These are phyloP conservation scores for Cinchona pubescens DNA, from an alignment of 257 asterid genomes.

Conservation along the genomic window DNA sequence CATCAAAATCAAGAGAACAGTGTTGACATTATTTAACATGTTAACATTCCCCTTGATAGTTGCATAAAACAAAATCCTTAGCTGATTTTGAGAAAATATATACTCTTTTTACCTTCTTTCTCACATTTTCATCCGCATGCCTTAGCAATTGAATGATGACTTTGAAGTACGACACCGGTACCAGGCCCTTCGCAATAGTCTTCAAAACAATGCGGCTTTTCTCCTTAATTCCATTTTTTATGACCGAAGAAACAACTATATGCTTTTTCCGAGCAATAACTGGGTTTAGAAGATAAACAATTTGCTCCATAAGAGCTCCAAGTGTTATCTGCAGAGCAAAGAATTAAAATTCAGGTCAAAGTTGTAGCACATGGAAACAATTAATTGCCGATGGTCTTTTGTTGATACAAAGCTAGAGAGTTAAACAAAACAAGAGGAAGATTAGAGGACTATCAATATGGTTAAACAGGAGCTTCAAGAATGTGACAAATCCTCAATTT, in stretches of 20 bases:
- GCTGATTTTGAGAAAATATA: background rate
- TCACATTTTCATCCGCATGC: conserved; percentile 50
- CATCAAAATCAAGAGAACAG: background rate
- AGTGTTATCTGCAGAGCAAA: conserved; percentile 53
- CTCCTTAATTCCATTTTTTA: conserved; percentile 71
- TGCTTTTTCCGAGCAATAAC: conserved; percentile 51
- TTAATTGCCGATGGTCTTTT: background rate
- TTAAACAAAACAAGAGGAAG: background rate
- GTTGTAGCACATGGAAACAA: background rate
- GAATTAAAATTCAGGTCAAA: background rate
- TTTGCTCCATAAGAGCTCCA: conserved; percentile 78
- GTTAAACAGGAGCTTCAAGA: background rate
- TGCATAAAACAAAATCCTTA: background rate
- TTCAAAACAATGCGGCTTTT: conserved; percentile 43
- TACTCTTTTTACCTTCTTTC: conserved; percentile 58
- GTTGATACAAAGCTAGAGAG: background rate
- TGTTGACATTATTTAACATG: background rate
- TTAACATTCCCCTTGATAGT: background rate
- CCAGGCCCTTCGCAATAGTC: conserved; percentile 51
- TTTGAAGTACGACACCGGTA: conserved; percentile 64
- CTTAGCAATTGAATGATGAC: conserved; percentile 57
- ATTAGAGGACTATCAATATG: background rate
- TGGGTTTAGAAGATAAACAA: conserved; percentile 53
- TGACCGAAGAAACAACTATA: conserved; percentile 40
- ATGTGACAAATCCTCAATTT: background rate